These are phyloP conservation scores for Aureobasidium zeae DNA, from an alignment of 2,329 filamentous ascomycete species.

Conservation along the genomic window DNA sequence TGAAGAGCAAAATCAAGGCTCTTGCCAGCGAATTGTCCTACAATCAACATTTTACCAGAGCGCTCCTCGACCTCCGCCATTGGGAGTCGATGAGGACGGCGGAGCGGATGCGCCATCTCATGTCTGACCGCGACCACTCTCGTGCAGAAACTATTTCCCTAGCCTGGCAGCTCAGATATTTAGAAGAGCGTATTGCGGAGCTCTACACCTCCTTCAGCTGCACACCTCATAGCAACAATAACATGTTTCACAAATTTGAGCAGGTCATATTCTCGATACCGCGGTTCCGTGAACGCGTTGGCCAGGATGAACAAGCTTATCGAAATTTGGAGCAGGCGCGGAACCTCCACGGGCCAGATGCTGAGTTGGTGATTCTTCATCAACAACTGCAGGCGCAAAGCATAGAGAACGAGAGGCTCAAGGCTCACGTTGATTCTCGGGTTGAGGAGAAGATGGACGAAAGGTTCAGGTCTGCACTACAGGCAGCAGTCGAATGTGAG, in stretches of 20 bases:
- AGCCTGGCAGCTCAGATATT: slow-evolving; percentile 12
- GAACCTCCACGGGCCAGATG: neutral
- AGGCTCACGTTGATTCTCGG: neutral
- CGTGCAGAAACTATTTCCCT: slow-evolving; percentile 10
- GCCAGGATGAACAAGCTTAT: neutral
- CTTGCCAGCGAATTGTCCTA: neutral
- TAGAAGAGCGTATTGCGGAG: slow-evolving; percentile 15
- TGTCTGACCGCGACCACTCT: slow-evolving; percentile 17
- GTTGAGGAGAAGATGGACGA: neutral
- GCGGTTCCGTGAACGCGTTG: neutral
- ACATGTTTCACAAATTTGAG: neutral
- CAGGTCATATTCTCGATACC: neutral
- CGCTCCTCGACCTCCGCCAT: slow-evolving; percentile 1
- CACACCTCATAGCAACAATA: neutral
- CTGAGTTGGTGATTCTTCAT: slow-evolving; percentile 18
- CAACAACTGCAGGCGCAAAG: slow-evolving; percentile 19
- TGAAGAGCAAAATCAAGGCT: neutral
- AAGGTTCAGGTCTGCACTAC: slow-evolving; percentile 18
- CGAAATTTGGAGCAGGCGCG: neutral
- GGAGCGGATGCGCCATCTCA: slow-evolving; percentile 10
- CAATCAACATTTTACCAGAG: neutral
- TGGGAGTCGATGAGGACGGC: neutral
- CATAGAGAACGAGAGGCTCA: slow-evolving; percentile 17
- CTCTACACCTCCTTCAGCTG: neutral
- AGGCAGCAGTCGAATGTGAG: slow-evolving; percentile 22